These are phyloP conservation scores for Paxillus involutus DNA, from an alignment of 768 basidiomycete species.

Conservation along the genomic window DNA sequence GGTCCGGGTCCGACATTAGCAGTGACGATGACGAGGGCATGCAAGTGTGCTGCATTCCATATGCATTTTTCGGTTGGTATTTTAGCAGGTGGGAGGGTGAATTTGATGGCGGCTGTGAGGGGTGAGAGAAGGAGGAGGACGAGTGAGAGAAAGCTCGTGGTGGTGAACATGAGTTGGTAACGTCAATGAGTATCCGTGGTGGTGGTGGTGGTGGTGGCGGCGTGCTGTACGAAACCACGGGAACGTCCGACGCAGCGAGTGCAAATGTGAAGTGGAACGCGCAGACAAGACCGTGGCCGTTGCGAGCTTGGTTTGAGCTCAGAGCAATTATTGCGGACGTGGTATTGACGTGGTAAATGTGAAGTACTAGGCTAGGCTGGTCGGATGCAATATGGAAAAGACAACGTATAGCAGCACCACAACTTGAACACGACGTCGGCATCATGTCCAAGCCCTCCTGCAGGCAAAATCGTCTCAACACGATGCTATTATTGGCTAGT, in stretches of 20 bases:
- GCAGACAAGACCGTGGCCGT: neutral
- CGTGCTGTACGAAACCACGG: too few species aligned
- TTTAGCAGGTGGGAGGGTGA: slow-evolving; percentile 67
- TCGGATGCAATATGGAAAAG: too few species aligned
- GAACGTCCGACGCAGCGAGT: neutral
- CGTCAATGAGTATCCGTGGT: too few species aligned
- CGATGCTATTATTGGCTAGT: too few species aligned
- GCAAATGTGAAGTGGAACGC: neutral
- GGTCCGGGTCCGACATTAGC: slow-evolving; percentile 82
- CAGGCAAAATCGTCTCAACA: neutral
- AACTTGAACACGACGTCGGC: too few species aligned
- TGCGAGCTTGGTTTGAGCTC: neutral
- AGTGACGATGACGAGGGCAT: slow-evolving; percentile 92
- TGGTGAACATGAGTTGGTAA: slow-evolving; percentile 4
- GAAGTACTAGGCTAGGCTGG: too few species aligned
- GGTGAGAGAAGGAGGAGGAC: slow-evolving; percentile 28
- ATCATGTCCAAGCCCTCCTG: too few species aligned
- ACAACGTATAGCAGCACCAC: too few species aligned
- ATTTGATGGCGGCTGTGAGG: slow-evolving; percentile 72
- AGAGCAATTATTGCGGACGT: too few species aligned
- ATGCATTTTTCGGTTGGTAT: slow-evolving; percentile 85
- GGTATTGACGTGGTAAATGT: too few species aligned
- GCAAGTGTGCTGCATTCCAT: slow-evolving; percentile 89
- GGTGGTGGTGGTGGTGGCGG: too few species aligned
- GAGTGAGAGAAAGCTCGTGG: neutral